These are phyloP conservation scores for Pilasporangium apinafurcum DNA, from an alignment of 352 stramenopile genomes.

Conservation along the genomic window DNA sequence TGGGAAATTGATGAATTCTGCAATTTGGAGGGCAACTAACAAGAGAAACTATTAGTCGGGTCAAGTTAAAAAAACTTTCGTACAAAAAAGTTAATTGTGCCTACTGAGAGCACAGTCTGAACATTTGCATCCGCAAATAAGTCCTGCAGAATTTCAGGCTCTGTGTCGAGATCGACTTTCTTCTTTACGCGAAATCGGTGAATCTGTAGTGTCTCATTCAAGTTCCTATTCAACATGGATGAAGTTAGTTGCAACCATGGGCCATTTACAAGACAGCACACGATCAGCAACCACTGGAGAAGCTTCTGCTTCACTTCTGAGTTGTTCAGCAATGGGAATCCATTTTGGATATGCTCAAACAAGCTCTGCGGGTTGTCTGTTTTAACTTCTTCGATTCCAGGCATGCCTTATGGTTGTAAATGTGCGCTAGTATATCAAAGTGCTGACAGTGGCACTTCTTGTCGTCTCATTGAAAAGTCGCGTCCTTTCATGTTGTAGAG, in stretches of 20 bases:
- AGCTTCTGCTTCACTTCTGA: constrained; percentile 63
- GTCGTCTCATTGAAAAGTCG: too few relatives aligned
- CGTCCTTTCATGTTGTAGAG: too few relatives aligned
- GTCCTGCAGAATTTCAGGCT: constrained; percentile 33
- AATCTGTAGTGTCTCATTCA: constrained; percentile 48
- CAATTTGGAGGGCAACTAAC: not conserved
- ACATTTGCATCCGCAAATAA: constrained; percentile 49
- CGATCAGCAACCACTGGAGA: constrained; percentile 42
- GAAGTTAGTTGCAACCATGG: too few relatives aligned
- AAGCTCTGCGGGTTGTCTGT: too few relatives aligned
- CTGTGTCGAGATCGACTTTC: constrained; percentile 25
- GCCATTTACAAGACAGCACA: not conserved
- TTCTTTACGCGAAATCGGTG: constrained; percentile 52
- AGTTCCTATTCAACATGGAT: constrained; percentile 28
- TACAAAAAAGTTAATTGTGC: too few relatives aligned
- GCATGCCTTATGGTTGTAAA: too few relatives aligned
- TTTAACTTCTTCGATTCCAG: too few relatives aligned
- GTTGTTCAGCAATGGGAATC: constrained; percentile 32
- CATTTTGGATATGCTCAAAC: constrained; percentile 46
- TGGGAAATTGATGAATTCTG: constrained; percentile 2
- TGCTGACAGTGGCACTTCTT: too few relatives aligned
- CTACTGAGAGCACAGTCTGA: constrained; percentile 22
- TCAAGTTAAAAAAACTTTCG: not conserved
- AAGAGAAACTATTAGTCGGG: not conserved
- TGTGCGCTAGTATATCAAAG: too few relatives aligned